phyloP scores from a whole-genome alignment of 1,139 yeast species.

The Yamadazyma blattariae region DNA sequence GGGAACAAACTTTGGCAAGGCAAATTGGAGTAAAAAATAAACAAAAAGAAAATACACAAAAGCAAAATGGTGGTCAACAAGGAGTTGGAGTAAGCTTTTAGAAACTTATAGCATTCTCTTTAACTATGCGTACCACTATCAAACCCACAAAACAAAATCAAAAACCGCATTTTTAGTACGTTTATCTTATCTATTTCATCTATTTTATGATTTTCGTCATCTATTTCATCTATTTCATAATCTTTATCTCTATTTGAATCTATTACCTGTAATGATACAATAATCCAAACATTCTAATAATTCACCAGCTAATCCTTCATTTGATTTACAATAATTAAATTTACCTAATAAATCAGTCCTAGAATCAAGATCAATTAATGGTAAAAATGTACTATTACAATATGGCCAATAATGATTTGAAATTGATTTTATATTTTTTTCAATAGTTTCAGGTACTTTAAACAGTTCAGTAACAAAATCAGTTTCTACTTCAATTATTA shows the following conservation, averaged over 20 bases:
- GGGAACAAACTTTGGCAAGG: too few relatives aligned
- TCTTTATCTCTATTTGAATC: background rate
- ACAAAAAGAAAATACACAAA: too few relatives aligned
- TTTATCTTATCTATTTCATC: too few relatives aligned
- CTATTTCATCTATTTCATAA: too few relatives aligned
- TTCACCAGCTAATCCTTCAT: constrained; percentile 13
- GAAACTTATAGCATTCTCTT: too few relatives aligned
- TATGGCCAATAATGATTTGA: constrained; percentile 37
- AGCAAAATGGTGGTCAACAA: too few relatives aligned
- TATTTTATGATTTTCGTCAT: too few relatives aligned
- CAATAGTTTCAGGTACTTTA: background rate
- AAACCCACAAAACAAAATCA: too few relatives aligned
- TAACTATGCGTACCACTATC: too few relatives aligned
- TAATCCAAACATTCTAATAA: constrained; percentile 22
- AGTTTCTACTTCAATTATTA: constrained; percentile 8
- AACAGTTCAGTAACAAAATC: constrained; percentile 9
- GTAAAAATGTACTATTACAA: constrained; percentile 36
- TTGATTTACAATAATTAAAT: constrained; percentile 26
- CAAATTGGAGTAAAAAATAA: too few relatives aligned
- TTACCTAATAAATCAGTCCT: constrained; percentile 32
- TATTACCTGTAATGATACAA: constrained; percentile 33
- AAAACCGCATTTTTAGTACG: too few relatives aligned
- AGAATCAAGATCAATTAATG: constrained; percentile 34
- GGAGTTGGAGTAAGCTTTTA: too few relatives aligned
- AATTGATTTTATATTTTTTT: constrained; percentile 17